These are phyloP conservation scores for Lactuca saligna DNA, from an alignment of 129 eudicot genomes.

Conservation along the genomic window DNA sequence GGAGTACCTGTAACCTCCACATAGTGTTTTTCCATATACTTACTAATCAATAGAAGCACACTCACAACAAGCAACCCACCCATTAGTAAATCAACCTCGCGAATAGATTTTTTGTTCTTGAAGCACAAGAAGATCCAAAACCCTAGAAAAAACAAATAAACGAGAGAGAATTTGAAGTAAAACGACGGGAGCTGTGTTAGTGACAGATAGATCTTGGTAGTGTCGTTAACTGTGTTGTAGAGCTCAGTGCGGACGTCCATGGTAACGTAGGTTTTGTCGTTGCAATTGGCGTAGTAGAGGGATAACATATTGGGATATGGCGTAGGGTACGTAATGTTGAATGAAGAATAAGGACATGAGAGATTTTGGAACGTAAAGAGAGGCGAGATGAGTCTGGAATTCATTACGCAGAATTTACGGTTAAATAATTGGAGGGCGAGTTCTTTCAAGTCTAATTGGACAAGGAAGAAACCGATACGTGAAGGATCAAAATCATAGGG, in stretches of 20 bases:
- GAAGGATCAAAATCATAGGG: slow-evolving; percentile 47
- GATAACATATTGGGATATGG: slow-evolving; percentile 63
- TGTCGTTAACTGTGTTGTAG: slow-evolving; percentile 57
- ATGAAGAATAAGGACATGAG: slow-evolving; percentile 76
- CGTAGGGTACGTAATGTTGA: slow-evolving; percentile 53
- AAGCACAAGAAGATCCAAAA: slow-evolving; percentile 50
- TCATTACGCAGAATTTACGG: slow-evolving; percentile 68
- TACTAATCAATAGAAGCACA: slow-evolving; percentile 77
- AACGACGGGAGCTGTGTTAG: slow-evolving; percentile 71
- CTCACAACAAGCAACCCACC: slow-evolving; percentile 61
- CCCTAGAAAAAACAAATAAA: slow-evolving; percentile 57
- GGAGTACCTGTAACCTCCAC: slow-evolving; percentile 89
- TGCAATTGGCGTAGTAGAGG: slow-evolving; percentile 83
- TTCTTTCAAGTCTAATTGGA: slow-evolving; percentile 50
- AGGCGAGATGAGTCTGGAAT: slow-evolving; percentile 44
- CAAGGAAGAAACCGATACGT: slow-evolving; percentile 74
- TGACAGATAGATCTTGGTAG: slow-evolving; percentile 53
- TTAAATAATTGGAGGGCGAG: slow-evolving; percentile 56
- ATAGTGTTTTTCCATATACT: slow-evolving; percentile 89
- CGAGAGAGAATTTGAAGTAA: slow-evolving; percentile 46
- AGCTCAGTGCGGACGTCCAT: slow-evolving; percentile 82
- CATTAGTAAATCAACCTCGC: slow-evolving; percentile 78
- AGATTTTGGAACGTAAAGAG: slow-evolving; percentile 77
- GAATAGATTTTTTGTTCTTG: slow-evolving; percentile 56
- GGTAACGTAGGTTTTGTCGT: slow-evolving; percentile 55